phyloP scores from a whole-genome alignment of 2,329 filamentous ascomycete genomes.

The Mariannaea elegans region DNA sequence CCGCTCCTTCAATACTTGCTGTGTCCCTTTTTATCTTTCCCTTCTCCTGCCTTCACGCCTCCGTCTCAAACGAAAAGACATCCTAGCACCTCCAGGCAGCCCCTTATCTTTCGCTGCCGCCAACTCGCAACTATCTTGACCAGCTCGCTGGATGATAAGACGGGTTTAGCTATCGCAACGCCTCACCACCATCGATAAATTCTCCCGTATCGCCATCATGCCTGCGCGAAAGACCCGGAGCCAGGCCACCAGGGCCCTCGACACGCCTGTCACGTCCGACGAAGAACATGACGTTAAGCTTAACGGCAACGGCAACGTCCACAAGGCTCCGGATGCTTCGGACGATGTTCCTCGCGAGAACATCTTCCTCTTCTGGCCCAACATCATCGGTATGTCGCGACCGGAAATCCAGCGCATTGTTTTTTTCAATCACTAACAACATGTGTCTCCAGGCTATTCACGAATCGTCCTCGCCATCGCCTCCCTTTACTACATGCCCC shows the following conservation, averaged over 20 bases:
- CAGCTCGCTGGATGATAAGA: slow-evolving; percentile 35
- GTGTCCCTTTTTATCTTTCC: slow-evolving; percentile 6
- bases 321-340: slow-evolving; percentile 45
- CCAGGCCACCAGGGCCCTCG: slow-evolving; percentile 48
- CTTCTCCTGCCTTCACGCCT: neutral
- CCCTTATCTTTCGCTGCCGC: slow-evolving; percentile 37
- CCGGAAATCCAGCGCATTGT: neutral
- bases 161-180: slow-evolving; percentile 29
- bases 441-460: slow-evolving; percentile 67
- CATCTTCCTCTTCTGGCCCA: slow-evolving; percentile 84
- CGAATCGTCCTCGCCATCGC: slow-evolving; percentile 85
- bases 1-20: slow-evolving; percentile 35
- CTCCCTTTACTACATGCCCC: slow-evolving; percentile 98
- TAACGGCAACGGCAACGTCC: slow-evolving; percentile 60
- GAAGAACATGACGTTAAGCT: slow-evolving; percentile 43
- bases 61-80: slow-evolving; percentile 16
- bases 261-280: slow-evolving; percentile 40
- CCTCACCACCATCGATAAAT: slow-evolving; percentile 20
- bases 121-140: slow-evolving; percentile 35
- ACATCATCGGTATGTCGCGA: slow-evolving; percentile 74
- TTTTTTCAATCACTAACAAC: slow-evolving; percentile 26
- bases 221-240: slow-evolving; percentile 50
- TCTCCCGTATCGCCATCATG: slow-evolving; percentile 42
- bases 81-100: slow-evolving; percentile 31
- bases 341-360: slow-evolving; percentile 66